Conservation (phyloP, 1,284 basidiomycete species). For the Irpex sp. region DNA sequence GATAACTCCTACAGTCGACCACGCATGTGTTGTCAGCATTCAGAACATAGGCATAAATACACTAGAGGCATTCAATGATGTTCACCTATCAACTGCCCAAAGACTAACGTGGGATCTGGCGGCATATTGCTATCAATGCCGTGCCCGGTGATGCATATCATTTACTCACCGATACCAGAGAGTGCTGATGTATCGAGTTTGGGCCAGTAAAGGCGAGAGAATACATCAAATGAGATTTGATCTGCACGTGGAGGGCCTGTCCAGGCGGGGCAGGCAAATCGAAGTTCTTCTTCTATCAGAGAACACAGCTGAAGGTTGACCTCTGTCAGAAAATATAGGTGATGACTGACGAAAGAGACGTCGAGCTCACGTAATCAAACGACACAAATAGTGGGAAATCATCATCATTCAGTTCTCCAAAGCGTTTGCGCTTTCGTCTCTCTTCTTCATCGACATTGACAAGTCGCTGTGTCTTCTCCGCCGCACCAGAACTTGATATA, state of each 20-base stretch:
- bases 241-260: constrained; percentile 17
- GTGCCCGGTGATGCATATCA: background rate
- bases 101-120: constrained; percentile 54
- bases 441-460: background rate
- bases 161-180: constrained; percentile 2
- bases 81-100: constrained; percentile 55
- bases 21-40: background rate
- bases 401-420: constrained; percentile 47
- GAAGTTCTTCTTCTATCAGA: constrained; percentile 22
- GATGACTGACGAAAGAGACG: background rate
- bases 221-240: constrained; percentile 7
- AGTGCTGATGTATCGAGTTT: background rate
- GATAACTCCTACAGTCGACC: constrained; percentile 44
- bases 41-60: background rate
- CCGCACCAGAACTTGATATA: background rate
- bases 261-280: background rate
- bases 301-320: constrained; percentile 14
- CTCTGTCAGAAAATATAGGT: too few relatives aligned
- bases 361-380: constrained; percentile 45
- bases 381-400: constrained; percentile 68
- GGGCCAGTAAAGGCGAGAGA: constrained; percentile 14
- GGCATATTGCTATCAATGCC: background rate
- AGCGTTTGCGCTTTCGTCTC: constrained; percentile 31
- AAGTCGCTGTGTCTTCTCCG: background rate
- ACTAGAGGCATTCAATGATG: background rate